A percentile compares a stretch with the other conserved stretches of the same genome.
phyloP scores from a whole-genome alignment of 2,329 filamentous ascomycete genomes.

The Bertia moriformis region DNA sequence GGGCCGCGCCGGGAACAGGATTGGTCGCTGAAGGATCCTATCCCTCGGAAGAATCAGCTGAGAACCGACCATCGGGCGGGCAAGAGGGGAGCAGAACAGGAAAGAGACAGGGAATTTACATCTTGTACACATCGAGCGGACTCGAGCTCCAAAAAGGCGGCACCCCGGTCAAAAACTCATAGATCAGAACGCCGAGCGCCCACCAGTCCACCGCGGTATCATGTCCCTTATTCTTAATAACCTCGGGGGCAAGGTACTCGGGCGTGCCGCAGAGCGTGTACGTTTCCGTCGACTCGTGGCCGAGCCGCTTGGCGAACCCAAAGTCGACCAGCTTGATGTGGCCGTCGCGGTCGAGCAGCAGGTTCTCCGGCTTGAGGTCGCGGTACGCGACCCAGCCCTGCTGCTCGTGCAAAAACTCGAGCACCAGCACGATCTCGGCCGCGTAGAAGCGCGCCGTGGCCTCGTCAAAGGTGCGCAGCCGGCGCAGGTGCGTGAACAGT shows the following conservation, averaged over 20 bases:
- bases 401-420: conserved; percentile 68
- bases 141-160: conserved; percentile 80
- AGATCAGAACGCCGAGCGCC: conserved; percentile 71
- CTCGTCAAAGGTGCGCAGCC: conserved; percentile 67
- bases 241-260: conserved; percentile 72
- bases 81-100: background rate
- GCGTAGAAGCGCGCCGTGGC: conserved; percentile 67
- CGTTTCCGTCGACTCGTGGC: conserved; percentile 45
- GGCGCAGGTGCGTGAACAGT: conserved; percentile 69
- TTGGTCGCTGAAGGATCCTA: conserved; percentile 66
- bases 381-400: conserved; percentile 68
- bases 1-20: conserved; percentile 58
- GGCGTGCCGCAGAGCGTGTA: conserved; percentile 75
- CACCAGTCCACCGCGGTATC: conserved; percentile 74
- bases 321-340: conserved; percentile 77
- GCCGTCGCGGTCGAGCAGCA: conserved; percentile 62
- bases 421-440: conserved; percentile 68
- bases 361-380: conserved; percentile 72
- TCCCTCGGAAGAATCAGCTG: conserved; percentile 5
- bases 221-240: conserved; percentile 69
- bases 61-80: conserved; percentile 1
- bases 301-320: conserved; percentile 69
- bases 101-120: conserved; percentile 26
- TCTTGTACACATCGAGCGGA: conserved; percentile 74
- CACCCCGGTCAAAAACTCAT: conserved; percentile 73